phyloP scores from a whole-genome alignment of 2,329 filamentous ascomycete genomes.

The Juglanconis oblonga region DNA sequence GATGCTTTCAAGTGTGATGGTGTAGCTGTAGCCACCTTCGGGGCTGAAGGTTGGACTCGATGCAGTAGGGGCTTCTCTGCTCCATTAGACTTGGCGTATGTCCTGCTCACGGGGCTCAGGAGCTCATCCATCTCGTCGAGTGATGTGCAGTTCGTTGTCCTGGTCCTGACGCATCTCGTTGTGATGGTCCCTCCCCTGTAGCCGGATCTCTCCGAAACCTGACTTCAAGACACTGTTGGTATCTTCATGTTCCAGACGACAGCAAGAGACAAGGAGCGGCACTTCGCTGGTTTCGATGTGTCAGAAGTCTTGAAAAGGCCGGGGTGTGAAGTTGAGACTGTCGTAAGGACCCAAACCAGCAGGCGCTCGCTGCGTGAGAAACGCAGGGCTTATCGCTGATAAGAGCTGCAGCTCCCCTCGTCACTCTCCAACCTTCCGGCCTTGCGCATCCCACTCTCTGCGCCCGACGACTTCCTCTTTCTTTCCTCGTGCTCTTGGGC shows the following conservation, averaged over 20 bases:
- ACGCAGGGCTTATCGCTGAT: slow-evolving; percentile 14
- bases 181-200: background rate
- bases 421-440: slow-evolving; percentile 1
- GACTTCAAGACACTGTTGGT: background rate
- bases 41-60: slow-evolving; percentile 28
- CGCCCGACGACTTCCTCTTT: background rate
- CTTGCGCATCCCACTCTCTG: background rate
- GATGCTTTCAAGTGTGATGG: slow-evolving; percentile 7
- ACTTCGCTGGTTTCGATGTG: too few species aligned
- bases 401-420: slow-evolving; percentile 8
- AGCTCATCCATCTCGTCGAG: slow-evolving; percentile 51
- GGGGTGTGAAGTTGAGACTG: too few species aligned
- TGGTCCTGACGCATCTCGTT: background rate
- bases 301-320: too few species aligned
- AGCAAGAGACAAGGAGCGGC: too few species aligned
- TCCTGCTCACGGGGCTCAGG: slow-evolving; percentile 52
- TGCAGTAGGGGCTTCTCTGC: slow-evolving; percentile 36
- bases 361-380: too few species aligned
- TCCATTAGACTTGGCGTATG: slow-evolving; percentile 40
- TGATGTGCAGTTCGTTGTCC: background rate
- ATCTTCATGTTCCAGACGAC: background rate
- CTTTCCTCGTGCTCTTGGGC: background rate
- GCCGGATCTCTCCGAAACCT: too few species aligned
- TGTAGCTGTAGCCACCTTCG: background rate
- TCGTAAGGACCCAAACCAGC: too few species aligned